Base-by-base conservation (phyloP, 208 protist species). In the Trypanosomatidae sp. region DNA sequence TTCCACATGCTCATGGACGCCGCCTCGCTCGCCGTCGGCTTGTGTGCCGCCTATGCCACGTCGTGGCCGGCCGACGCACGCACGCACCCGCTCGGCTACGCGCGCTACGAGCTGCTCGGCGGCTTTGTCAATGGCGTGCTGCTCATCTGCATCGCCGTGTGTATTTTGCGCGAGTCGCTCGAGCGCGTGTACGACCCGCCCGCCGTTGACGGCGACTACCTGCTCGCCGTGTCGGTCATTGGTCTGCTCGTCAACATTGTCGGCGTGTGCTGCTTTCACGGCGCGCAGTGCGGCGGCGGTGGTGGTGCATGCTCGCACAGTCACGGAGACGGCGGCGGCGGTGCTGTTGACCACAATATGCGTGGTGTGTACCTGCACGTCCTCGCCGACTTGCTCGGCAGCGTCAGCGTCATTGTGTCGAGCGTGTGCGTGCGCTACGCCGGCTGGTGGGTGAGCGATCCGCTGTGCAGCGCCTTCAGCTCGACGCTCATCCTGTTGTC, bases 1-100 rank as follows among this genome's bases (percentile, higher is more conserved):
- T 96, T 97, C 50, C 97, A 98, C 63, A 99, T 99, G 97, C 61
- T 98, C 10, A 88, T 98, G 21, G 96, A 99, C 54, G 93, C 76
- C 5, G 76, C 75, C 6, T 97, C 96, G 0, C 65, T 99, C 10
- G 68, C 62, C n/a, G 91, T 98, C 56, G 96, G 89, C 1, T 67
- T 98, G 8, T 78, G 73, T 37, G 92, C 94, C 1, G 68, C 77
- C 4, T 81, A 94, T 51, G 92, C 97, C 4, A 85, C 97, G 21
- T 92, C 87, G 43, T 96, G 89, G 73, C 57, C 52, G 26, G 28
- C 66, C 26, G 70, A 94, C 24, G 75, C 89, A 54, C 86, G 88
- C 56, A 72, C 47, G 30, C 56, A 85, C 41, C 72, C 76, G 4
- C 90, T 87, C 65, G 82, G 88, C 6, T 93, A 86, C 53, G 66